phyloP scores from a whole-genome alignment of 495 filamentous ascomycete species.

The Lophiotrema nucula region DNA sequence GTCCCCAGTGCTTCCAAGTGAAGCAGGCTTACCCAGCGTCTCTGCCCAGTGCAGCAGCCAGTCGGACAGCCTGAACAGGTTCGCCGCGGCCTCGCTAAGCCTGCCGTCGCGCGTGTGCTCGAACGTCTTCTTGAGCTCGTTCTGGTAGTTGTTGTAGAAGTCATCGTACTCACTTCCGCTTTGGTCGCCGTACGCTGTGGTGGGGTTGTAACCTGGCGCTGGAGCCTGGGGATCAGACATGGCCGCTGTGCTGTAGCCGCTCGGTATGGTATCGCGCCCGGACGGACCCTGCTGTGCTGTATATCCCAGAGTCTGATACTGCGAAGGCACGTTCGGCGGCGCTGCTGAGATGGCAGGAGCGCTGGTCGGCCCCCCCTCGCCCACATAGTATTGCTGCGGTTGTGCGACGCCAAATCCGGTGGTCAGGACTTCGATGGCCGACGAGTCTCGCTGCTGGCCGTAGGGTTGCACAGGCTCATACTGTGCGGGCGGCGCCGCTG shows the following conservation, averaged over 20 bases:
- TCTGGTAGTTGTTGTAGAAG: slow-evolving; percentile 73
- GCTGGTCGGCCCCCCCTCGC: slow-evolving; percentile 50
- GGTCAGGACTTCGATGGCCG: slow-evolving; percentile 76
- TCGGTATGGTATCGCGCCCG: slow-evolving; percentile 50
- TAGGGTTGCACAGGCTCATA: slow-evolving; percentile 81
- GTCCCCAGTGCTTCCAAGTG: slow-evolving; percentile 19
- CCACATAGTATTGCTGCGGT: slow-evolving; percentile 64
- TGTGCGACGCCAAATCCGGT: slow-evolving; percentile 68
- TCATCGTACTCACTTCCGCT: slow-evolving; percentile 51
- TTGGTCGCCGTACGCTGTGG: slow-evolving; percentile 31
- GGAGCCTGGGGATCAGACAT: slow-evolving; percentile 54
- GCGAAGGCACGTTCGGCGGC: slow-evolving; percentile 53
- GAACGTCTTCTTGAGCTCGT: slow-evolving; percentile 69
- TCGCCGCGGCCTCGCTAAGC: slow-evolving; percentile 69
- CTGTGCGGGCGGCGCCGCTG: slow-evolving; percentile 61
- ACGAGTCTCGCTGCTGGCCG: slow-evolving; percentile 74
- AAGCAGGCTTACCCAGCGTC: slow-evolving; percentile 68
- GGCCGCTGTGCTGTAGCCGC: slow-evolving; percentile 52
- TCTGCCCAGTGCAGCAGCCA: slow-evolving; percentile 82
- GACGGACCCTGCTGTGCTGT: slow-evolving; percentile 52
- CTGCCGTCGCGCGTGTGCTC: slow-evolving; percentile 70
- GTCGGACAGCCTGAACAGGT: slow-evolving; percentile 74
- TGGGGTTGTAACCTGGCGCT: slow-evolving; percentile 23
- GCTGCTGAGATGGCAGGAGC: slow-evolving; percentile 53
- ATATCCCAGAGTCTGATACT: slow-evolving; percentile 56